Conservation (phyloP, 495 filamentous ascomycete species). For the Parathielavia hyrcaniae region DNA sequence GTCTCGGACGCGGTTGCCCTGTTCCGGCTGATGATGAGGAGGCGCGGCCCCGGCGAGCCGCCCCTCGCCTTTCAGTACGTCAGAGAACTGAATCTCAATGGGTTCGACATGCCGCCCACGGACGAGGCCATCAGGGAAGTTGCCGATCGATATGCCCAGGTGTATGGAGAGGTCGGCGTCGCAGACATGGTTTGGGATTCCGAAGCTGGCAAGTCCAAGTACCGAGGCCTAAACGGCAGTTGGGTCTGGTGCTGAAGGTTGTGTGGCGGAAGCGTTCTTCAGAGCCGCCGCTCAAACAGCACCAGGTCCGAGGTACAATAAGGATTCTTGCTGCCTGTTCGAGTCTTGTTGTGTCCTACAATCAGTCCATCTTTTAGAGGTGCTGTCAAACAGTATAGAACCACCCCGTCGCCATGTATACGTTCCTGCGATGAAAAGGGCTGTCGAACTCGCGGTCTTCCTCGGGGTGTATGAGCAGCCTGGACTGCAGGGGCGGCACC, state of each 20-base stretch:
- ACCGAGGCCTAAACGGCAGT: neutral
- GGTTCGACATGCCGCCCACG: neutral
- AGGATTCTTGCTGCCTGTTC: too few relatives aligned
- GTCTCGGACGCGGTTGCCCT: neutral
- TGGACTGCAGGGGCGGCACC: constrained; percentile 1
- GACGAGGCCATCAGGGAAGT: neutral
- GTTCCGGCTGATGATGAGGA: neutral
- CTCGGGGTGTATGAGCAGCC: constrained; percentile 1
- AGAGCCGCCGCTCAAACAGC: neutral
- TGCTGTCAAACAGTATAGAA: constrained; percentile 8
- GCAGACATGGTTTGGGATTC: constrained; percentile 9
- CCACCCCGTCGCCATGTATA: constrained; percentile 7
- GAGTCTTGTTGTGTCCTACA: too few relatives aligned
- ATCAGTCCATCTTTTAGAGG: too few relatives aligned
- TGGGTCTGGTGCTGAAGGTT: constrained; percentile 6
- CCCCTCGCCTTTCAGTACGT: constrained; percentile 1
- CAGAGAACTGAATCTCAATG: constrained; percentile 2
- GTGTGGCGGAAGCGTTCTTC: neutral
- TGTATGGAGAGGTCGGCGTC: neutral
- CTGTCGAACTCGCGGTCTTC: constrained; percentile 5
- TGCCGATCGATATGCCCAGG: neutral
- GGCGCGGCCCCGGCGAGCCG: neutral
- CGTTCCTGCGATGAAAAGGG: constrained; percentile 6
- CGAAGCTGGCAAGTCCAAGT: neutral
- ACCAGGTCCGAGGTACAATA: too few relatives aligned